Conservation (phyloP, 225 moss, liverwort and hornwort species). For the Pleurozium schreberi region DNA sequence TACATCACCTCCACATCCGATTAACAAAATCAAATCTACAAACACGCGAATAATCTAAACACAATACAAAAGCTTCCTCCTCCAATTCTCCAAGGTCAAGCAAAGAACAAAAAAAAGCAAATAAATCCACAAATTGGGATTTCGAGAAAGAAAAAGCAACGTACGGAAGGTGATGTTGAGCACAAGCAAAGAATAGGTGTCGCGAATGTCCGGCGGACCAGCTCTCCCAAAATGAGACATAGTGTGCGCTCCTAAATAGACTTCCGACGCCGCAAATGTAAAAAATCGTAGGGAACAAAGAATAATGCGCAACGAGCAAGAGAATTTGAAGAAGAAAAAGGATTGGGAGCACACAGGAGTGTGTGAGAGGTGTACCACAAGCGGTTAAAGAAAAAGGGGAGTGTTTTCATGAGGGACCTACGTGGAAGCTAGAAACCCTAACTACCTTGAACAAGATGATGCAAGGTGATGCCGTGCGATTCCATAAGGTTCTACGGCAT, state of each 20-base stretch:
- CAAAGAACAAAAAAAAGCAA: neutral
- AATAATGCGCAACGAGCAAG: neutral
- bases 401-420: neutral
- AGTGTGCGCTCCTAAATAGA: neutral
- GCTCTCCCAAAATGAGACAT: constrained; percentile 97
- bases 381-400: neutral
- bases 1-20: neutral
- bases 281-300: neutral
- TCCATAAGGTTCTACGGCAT: neutral
- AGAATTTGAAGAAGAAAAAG: neutral
- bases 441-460: neutral
- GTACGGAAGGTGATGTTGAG: constrained; percentile 96
- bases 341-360: neutral
- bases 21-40: neutral
- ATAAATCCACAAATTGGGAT: neutral
- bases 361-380: neutral
- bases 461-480: neutral
- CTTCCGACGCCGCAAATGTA: neutral
- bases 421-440: neutral
- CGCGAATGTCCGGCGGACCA: constrained; percentile 89
- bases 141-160: neutral
- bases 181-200: constrained; percentile 90
- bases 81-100: neutral
- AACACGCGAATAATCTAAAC: neutral
- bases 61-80: neutral